These are phyloP conservation scores for Allomyces javanicus DNA, from an alignment of 192 early-diverging fungal species.

Conservation along the genomic window DNA sequence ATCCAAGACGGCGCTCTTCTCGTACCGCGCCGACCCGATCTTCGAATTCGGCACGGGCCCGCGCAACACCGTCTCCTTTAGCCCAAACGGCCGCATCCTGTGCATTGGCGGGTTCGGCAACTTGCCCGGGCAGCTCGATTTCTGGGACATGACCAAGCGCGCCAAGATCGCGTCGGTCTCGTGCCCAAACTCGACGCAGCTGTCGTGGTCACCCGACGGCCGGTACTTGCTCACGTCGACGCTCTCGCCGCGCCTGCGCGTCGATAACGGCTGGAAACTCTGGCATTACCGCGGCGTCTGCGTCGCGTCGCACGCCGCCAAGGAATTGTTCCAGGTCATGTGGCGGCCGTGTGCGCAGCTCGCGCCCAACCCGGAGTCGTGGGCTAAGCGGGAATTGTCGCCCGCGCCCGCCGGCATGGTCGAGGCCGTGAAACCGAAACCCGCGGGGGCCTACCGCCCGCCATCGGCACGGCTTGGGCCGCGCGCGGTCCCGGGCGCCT, in stretches of 20 bases:
- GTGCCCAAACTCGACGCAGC: slow-evolving; percentile 64
- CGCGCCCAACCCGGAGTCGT: slow-evolving; percentile 1
- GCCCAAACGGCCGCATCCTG: slow-evolving; percentile 71
- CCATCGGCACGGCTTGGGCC: slow-evolving; percentile 38
- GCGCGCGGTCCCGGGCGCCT: slow-evolving; percentile 22
- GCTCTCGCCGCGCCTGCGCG: slow-evolving; percentile 77
- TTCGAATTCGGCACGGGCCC: slow-evolving; percentile 69
- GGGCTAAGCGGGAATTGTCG: slow-evolving; percentile 1
- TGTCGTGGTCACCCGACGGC: slow-evolving; percentile 85
- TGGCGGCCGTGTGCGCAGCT: background rate
- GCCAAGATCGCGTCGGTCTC: slow-evolving; percentile 63
- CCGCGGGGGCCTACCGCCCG: slow-evolving; percentile 34
- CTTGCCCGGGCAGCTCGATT: slow-evolving; percentile 74
- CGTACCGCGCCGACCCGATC: slow-evolving; percentile 64
- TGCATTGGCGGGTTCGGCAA: slow-evolving; percentile 92
- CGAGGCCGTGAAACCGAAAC: slow-evolving; percentile 14
- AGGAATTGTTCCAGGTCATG: slow-evolving; percentile 70
- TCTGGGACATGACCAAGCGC: slow-evolving; percentile 79
- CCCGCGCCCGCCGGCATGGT: slow-evolving; percentile 1
- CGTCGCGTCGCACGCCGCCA: slow-evolving; percentile 48
- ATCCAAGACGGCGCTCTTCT: slow-evolving; percentile 78
- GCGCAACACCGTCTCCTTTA: slow-evolving; percentile 77
- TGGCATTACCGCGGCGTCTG: slow-evolving; percentile 88
- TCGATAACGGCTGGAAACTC: slow-evolving; percentile 91
- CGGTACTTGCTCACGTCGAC: slow-evolving; percentile 83